phyloP scores from a whole-genome alignment of 2,329 filamentous ascomycete genomes.

The Pseudocercospora fuligena region DNA sequence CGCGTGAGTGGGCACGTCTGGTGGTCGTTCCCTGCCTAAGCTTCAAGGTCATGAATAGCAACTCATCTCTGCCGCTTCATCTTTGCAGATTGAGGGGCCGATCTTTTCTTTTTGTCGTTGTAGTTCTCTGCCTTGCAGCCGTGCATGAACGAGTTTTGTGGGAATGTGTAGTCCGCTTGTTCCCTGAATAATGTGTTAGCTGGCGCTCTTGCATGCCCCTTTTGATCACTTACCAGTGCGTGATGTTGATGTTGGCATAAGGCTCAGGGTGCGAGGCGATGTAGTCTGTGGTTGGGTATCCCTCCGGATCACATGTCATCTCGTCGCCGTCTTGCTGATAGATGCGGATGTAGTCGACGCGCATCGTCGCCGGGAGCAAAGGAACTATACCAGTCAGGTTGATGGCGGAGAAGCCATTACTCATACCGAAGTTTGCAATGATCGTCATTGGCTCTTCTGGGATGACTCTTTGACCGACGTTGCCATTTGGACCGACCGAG shows the following conservation, averaged over 20 bases:
- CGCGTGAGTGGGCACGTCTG: slow-evolving; percentile 11
- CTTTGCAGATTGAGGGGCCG: neutral
- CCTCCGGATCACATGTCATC: slow-evolving; percentile 68
- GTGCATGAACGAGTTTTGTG: slow-evolving; percentile 65
- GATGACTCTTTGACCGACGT: slow-evolving; percentile 68
- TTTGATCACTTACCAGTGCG: slow-evolving; percentile 59
- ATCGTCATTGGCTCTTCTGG: slow-evolving; percentile 71
- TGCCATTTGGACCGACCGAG: slow-evolving; percentile 70
- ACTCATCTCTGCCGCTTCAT: slow-evolving; percentile 12
- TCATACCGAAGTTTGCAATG: slow-evolving; percentile 74
- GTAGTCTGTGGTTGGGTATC: slow-evolving; percentile 70
- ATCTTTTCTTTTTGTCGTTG: slow-evolving; percentile 21
- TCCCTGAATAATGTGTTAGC: slow-evolving; percentile 40
- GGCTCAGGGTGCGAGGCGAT: slow-evolving; percentile 65
- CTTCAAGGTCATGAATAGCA: slow-evolving; percentile 21
- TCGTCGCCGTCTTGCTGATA: slow-evolving; percentile 67
- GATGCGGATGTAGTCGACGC: slow-evolving; percentile 72
- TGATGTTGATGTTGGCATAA: slow-evolving; percentile 68
- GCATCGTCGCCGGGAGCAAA: slow-evolving; percentile 66
- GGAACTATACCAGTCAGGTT: slow-evolving; percentile 61
- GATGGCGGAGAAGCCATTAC: slow-evolving; percentile 65
- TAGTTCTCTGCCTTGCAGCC: slow-evolving; percentile 49
- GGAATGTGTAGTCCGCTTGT: slow-evolving; percentile 62
- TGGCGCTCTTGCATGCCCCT: neutral
- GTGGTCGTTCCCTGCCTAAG: slow-evolving; percentile 13